Base-by-base conservation (phyloP, 257 asterid species). In the Knoxia roxburghii region DNA sequence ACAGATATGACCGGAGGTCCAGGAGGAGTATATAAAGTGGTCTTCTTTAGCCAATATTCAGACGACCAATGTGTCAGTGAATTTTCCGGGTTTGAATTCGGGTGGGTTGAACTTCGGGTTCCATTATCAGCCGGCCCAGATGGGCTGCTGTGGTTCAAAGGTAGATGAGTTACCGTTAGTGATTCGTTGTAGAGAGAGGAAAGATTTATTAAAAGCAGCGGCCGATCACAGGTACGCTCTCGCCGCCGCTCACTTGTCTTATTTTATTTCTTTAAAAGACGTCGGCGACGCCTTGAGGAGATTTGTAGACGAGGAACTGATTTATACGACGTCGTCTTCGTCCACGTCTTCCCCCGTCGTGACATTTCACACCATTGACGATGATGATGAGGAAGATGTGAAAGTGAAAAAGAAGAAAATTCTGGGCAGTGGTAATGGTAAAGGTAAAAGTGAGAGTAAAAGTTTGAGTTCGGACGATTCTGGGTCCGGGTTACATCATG, bases 71-170 rank as follows among this genome's bases (percentile, higher is more conserved):
- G 75, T 24, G 33, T 30, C 23, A 23, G 39, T 67, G 69, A 60
- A 20, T 7, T 52, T 21, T 21, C 26, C 39, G 61, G 61, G 50
- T n/a, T 41, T 1, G 54, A 23, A 21, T 71, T 48, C 21, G 23
- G 53, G 53, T 48, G 21, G 60, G 14, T 65, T 55, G n/a, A 0
- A 6, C 32, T 68, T 46, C 18, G 71, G 75, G 59, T 24, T 30
- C 32, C 61, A 30, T 56, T n/a, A 13, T 35, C 15, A 7, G 37
- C 46, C 3, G 12, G 29, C 23, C 59, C 41, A 32, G 69, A 93
- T 93, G 97, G 99, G 99, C 10, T 93, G 99, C 70, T 82, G 80
- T 49, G 95, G 72, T 71, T 94, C 99, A 24, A 90, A 90, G 77
- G 83, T 82, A 55, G 95, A 88, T 29, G 84, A 84, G 73, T 73